Percentiles rank a stretch among this genome's conserved stretches.
Evolutionary conservation across 345 rosid genomes (phyloP).

Genomic region (Citrus sp.): DNA sequence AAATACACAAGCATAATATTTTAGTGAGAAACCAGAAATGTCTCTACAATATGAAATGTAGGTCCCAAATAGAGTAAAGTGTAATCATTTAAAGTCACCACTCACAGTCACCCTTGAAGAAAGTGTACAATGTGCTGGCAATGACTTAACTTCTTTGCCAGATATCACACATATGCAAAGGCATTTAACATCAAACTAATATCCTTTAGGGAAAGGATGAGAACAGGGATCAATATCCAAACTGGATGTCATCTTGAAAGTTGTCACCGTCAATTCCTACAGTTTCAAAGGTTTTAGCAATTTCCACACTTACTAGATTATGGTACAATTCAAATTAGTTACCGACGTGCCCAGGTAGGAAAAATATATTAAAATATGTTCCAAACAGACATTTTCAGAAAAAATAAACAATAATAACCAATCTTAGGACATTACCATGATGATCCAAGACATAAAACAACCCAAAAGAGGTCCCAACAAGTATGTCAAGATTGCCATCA

Average conservation of each 20-base stretch:
- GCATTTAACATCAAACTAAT: background rate
- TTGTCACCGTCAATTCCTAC: background rate
- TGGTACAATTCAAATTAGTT: background rate
- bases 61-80: background rate
- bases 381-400: conserved; percentile 1
- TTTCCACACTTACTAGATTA: background rate
- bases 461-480: conserved; percentile 96
- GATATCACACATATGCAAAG: background rate
- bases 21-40: background rate
- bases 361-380: background rate
- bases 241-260: background rate
- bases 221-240: background rate
- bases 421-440: conserved; percentile 54
- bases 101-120: background rate
- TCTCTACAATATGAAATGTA: background rate
- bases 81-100: background rate
- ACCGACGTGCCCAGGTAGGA: background rate
- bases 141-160: background rate
- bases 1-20: background rate
- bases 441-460: conserved; percentile 96
- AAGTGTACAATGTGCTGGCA: background rate
- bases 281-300: background rate
- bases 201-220: background rate
- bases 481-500: conserved; percentile 96
- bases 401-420: background rate